Conservation (phyloP, 2,329 filamentous ascomycete species). For the Hymenoscyphus albidus region DNA sequence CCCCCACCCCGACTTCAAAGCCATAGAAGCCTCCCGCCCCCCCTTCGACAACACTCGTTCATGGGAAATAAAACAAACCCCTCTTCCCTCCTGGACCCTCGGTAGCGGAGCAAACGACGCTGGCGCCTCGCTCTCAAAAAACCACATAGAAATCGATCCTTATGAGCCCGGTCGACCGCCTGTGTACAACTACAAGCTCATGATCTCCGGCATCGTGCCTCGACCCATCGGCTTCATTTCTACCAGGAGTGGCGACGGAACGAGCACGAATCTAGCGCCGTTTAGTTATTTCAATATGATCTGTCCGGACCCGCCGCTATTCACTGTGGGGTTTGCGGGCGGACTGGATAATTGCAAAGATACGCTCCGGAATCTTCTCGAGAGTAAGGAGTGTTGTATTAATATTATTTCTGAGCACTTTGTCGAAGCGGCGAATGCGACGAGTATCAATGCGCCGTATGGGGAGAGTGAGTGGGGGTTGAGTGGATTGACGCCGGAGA, state of each 20-base stretch:
- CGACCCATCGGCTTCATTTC: constrained; percentile 70
- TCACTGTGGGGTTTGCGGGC: constrained; percentile 56
- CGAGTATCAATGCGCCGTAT: constrained; percentile 72
- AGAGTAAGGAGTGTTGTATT: constrained; percentile 72
- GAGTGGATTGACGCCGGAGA: constrained; percentile 67
- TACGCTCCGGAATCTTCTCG: constrained; percentile 68
- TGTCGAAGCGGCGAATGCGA: constrained; percentile 83
- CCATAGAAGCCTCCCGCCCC: constrained; percentile 62
- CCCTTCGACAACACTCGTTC: constrained; percentile 46
- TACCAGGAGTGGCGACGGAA: constrained; percentile 56
- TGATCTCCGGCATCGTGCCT: constrained; percentile 79
- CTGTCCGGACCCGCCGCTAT: constrained; percentile 81
- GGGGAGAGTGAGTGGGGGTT: constrained; percentile 77
- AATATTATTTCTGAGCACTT: constrained; percentile 85
- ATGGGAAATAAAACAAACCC: constrained; percentile 57
- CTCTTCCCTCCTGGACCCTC: constrained; percentile 60
- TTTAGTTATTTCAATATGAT: constrained; percentile 85
- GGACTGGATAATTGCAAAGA: constrained; percentile 63
- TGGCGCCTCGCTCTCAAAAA: constrained; percentile 43
- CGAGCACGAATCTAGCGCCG: constrained; percentile 72
- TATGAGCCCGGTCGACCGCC: constrained; percentile 65
- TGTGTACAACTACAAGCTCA: constrained; percentile 81
- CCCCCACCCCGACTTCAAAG: constrained; percentile 71
- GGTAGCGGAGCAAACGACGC: constrained; percentile 61
- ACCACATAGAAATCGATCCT: constrained; percentile 77